Base-by-base conservation (phyloP, 2,329 filamentous ascomycete genomes). In the Fusarium setosum region DNA sequence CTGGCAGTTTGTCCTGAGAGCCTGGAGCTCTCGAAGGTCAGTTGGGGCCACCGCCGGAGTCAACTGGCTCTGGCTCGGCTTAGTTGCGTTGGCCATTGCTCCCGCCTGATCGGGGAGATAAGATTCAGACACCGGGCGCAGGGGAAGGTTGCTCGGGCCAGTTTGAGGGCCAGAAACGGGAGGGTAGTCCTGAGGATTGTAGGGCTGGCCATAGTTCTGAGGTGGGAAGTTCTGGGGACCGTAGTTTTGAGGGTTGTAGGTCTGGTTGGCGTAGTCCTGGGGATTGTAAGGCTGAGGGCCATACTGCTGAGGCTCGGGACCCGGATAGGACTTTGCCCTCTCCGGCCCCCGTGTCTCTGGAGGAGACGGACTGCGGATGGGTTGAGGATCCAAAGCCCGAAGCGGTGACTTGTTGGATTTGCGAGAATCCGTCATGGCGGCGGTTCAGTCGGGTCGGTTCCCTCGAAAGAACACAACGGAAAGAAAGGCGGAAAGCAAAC, bases 1-100 rank as follows among this genome's bases (percentile, higher is more conserved):
- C 45, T 78, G 76, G 40, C 76, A 78, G 56, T 72, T 79, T 5
- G 72, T 71, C 61, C 71, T 75, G 50, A 79, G 68, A 8, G 76
- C 61, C 26, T 71, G 70, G 6, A 80, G 63, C n/a, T 78, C 72
- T 21, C 70, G 58, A 9, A 70, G 67, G 9, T 68, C 62, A 12
- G 56, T 58, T 20, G 73, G 63, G 13, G 68, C 54, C 13, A 65
- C 31, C 8, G 67, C 53, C 15, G 70, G 67, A 7, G 51, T 70
- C 26, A 70, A 58, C 17, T 63, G 68, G 50, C 62, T 15, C 32
- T 63, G 54, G 48, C 57, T 31, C 29, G 70, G 34, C 38, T 54
- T 61, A 26, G 55, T 13, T 15, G 54, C 54, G 15, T 38, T 65
- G 21, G 57, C 51, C 70, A 72, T 67, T 17, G 67, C 52, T 15